Conservation (phyloP, 768 basidiomycete species). For the Auriscalpium microsporum region DNA sequence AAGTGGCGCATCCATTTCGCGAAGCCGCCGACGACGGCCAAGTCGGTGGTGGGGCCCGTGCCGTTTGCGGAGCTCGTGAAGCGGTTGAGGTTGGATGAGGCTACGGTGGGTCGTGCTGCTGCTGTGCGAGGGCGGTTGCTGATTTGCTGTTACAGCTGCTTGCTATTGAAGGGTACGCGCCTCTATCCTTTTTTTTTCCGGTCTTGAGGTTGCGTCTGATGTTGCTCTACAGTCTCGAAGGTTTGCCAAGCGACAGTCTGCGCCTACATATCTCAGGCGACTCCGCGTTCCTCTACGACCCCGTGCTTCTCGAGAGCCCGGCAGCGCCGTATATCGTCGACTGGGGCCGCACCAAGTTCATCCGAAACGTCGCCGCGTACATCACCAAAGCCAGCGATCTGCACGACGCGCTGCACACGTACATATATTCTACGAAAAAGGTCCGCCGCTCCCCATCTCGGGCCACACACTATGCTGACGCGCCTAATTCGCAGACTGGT, state of each 20-base stretch:
- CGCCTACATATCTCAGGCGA: constrained; percentile 31
- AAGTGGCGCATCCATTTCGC: constrained; percentile 36
- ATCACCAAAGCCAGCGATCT: constrained; percentile 20
- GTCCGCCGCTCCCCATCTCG: constrained; percentile 21
- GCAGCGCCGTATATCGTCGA: constrained; percentile 38
- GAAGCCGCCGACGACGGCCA: constrained; percentile 28
- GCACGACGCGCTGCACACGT: constrained; percentile 37
- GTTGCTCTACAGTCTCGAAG: constrained; percentile 20
- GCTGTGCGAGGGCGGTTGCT: not conserved
- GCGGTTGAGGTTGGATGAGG: constrained; percentile 29
- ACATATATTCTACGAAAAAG: constrained; percentile 38
- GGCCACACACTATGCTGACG: not conserved
- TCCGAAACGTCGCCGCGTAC: constrained; percentile 26
- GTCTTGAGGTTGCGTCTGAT: not conserved
- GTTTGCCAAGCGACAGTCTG: constrained; percentile 19
- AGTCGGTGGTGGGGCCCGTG: constrained; percentile 24
- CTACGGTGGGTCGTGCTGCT: constrained; percentile 26
- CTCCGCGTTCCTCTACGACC: constrained; percentile 47
- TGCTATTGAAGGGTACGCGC: constrained; percentile 24
- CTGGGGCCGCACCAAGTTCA: constrained; percentile 36
- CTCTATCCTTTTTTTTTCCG: not conserved
- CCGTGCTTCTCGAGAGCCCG: constrained; percentile 43
- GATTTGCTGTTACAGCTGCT: constrained; percentile 24
- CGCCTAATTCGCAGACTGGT: not conserved
- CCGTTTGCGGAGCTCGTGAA: constrained; percentile 20